Evolutionary conservation across 352 stramenopile species (phyloP).

Genomic region (Phytophthora pluvialis): DNA sequence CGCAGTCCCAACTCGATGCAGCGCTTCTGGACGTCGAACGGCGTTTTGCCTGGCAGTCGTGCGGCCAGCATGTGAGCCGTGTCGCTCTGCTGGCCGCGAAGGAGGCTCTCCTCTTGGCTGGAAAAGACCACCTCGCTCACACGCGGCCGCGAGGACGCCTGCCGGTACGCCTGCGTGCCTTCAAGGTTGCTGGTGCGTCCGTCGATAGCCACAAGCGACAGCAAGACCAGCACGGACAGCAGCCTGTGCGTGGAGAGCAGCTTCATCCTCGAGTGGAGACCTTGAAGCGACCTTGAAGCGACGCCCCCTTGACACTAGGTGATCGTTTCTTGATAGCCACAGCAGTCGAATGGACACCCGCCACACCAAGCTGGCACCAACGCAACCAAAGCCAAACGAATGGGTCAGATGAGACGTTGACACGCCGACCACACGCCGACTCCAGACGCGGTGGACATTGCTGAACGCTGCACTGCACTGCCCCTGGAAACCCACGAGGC

Average conservation of each 20-base stretch:
- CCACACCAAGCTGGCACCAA: background rate
- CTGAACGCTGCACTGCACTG: background rate
- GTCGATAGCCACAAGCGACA: conserved; percentile 13
- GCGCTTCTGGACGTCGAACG: conserved; percentile 51
- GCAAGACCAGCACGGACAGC: conserved; percentile 2
- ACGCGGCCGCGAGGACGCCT: conserved; percentile 26
- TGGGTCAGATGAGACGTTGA: conserved; percentile 1
- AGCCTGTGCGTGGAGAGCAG: background rate
- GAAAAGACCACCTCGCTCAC: conserved; percentile 48
- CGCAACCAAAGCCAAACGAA: background rate
- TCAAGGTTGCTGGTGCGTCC: conserved; percentile 34
- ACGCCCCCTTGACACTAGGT: background rate
- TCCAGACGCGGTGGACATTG: background rate
- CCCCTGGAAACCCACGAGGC: background rate
- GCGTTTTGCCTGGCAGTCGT: conserved; percentile 40
- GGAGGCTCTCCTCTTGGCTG: conserved; percentile 57
- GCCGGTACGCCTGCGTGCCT: conserved; percentile 24
- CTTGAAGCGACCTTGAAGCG: background rate
- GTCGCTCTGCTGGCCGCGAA: conserved; percentile 50
- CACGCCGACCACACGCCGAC: background rate
- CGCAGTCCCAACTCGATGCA: conserved; percentile 64
- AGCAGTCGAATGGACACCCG: background rate
- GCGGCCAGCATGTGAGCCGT: conserved; percentile 43
- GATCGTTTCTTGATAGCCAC: background rate
- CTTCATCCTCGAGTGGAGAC: background rate